A percentile compares a stretch with the other conserved stretches of the same genome.
Evolutionary conservation across 2,329 filamentous ascomycete genomes (phyloP).

Genomic region (Xylariaceae sp.): DNA sequence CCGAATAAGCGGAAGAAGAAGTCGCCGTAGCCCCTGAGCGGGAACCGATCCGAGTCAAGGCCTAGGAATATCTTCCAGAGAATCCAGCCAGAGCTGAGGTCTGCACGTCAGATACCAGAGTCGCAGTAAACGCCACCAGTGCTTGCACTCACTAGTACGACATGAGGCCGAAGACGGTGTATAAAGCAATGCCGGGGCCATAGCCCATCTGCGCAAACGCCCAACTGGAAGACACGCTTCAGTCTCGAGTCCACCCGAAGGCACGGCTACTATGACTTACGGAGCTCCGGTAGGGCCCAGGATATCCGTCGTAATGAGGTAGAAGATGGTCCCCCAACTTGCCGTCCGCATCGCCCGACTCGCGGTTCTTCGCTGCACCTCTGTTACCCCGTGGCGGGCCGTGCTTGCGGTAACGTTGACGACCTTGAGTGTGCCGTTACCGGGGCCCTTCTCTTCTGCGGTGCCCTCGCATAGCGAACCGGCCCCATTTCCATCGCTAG

Average conservation of each 20-base stretch:
- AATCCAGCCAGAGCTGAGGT: conserved; percentile 46
- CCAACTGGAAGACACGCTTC: conserved; percentile 21
- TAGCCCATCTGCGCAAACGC: conserved; percentile 40
- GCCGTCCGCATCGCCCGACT: conserved; percentile 50
- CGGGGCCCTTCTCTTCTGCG: conserved; percentile 8
- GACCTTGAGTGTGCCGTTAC: not conserved
- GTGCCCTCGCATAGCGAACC: conserved; percentile 1
- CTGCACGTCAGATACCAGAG: conserved; percentile 2
- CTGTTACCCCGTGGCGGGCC: conserved; percentile 29
- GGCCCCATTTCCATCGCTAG: not conserved
- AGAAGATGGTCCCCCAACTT: conserved; percentile 50
- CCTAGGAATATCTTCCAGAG: conserved; percentile 49
- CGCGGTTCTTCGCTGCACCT: conserved; percentile 50
- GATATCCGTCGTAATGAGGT: conserved; percentile 53
- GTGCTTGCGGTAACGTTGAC: not conserved
- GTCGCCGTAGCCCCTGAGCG: conserved; percentile 50
- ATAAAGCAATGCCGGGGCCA: conserved; percentile 48
- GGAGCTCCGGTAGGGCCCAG: conserved; percentile 47
- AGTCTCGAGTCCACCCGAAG: conserved; percentile 2
- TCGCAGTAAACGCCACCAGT: not conserved
- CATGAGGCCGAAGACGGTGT: conserved; percentile 48
- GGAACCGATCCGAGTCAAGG: conserved; percentile 50
- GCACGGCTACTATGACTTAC: conserved; percentile 20
- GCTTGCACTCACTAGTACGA: conserved; percentile 37
- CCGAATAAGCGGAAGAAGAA: conserved; percentile 53